Percentiles rank a stretch among this genome's conserved stretches.
phyloP scores from a whole-genome alignment of 371 early-diverging fungal genomes.

The Massospora cicadina region DNA sequence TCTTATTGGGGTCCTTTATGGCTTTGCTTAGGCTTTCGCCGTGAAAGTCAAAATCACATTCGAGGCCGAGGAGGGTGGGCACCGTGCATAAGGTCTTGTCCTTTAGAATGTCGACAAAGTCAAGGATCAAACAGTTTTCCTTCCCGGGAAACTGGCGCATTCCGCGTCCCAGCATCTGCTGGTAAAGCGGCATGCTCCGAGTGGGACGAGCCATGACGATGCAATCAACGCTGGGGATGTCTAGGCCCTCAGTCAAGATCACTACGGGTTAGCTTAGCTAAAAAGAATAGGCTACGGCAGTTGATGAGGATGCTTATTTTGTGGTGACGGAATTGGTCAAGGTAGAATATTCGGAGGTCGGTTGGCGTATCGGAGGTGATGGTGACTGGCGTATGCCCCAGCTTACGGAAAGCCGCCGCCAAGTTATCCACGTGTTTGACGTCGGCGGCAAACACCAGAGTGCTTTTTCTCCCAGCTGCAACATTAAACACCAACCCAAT shows the following conservation, averaged over 20 bases:
- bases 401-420: constrained; percentile 28
- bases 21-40: constrained; percentile 12
- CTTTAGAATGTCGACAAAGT: constrained; percentile 54
- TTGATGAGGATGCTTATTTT: constrained; percentile 68
- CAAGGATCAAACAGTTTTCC: constrained; percentile 61
- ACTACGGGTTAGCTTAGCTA: constrained; percentile 11
- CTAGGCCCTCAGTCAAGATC: constrained; percentile 63
- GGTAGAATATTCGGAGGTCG: constrained; percentile 27
- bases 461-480: constrained; percentile 27
- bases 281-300: constrained; percentile 33
- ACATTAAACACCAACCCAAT: background rate
- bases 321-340: constrained; percentile 41
- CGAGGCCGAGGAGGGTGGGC: constrained; percentile 51
- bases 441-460: constrained; percentile 78
- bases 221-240: constrained; percentile 78
- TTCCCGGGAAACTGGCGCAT: constrained; percentile 50
- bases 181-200: constrained; percentile 52
- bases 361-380: constrained; percentile 40
- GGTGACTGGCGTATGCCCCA: constrained; percentile 38
- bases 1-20: constrained; percentile 9
- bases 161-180: constrained; percentile 92
- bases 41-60: constrained; percentile 21
- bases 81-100: constrained; percentile 29
- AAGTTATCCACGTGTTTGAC: constrained; percentile 49
- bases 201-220: constrained; percentile 82